These are phyloP conservation scores for Trichophyton verrucosum DNA, from an alignment of 2,329 filamentous ascomycete genomes.

Conservation along the genomic window DNA sequence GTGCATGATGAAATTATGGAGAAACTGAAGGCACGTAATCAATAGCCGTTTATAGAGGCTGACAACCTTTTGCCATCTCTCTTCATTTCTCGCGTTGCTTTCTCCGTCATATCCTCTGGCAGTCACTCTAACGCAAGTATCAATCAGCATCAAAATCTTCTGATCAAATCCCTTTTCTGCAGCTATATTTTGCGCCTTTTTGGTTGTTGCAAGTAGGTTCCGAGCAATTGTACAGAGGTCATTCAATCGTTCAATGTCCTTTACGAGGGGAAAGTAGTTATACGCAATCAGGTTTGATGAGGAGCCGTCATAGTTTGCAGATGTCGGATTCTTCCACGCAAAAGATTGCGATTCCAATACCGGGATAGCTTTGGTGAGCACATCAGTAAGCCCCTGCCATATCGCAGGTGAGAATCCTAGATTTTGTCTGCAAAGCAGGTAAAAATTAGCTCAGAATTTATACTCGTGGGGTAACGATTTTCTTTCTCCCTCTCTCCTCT, in stretches of 20 bases:
- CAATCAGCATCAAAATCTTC: constrained; percentile 48
- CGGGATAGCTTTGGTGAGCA: constrained; percentile 48
- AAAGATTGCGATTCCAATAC: constrained; percentile 51
- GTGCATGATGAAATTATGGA: constrained; percentile 54
- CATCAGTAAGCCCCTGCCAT: constrained; percentile 47
- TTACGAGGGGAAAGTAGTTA: constrained; percentile 46
- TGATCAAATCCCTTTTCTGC: constrained; percentile 49
- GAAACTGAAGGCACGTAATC: constrained; percentile 53
- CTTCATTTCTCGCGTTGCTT: constrained; percentile 48
- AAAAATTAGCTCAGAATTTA: not conserved
- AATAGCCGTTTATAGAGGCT: constrained; percentile 54
- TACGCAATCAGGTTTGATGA: constrained; percentile 50
- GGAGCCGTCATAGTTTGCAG: constrained; percentile 46
- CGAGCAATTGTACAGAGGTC: constrained; percentile 50
- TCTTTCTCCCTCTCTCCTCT: no score
- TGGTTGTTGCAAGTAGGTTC: constrained; percentile 50
- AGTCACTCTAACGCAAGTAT: constrained; percentile 52
- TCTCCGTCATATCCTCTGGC: constrained; percentile 54
- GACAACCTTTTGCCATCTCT: constrained; percentile 53
- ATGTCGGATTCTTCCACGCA: constrained; percentile 45
- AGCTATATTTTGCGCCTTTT: constrained; percentile 50
- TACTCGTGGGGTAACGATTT: not conserved
- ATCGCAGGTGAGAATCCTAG: constrained; percentile 45
- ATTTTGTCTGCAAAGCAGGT: constrained; percentile 34
- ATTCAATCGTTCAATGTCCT: constrained; percentile 51